Evolutionary conservation across 2,329 filamentous ascomycete species (phyloP).

Genomic region (Dactylellina leptospora): DNA sequence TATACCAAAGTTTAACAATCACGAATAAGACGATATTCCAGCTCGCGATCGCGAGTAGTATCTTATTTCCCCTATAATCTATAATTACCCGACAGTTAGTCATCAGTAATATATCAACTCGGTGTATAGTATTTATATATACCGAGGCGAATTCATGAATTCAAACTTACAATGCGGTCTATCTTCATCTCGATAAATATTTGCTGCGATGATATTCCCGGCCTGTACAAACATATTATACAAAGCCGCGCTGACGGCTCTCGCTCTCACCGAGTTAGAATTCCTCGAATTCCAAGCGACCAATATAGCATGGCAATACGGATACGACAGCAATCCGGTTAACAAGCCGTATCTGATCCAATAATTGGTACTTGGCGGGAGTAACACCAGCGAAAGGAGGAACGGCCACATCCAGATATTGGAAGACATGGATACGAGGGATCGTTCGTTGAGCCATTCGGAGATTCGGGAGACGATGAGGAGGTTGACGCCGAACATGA

Average conservation of each 20-base stretch:
- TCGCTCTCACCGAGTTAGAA: slow-evolving; percentile 64
- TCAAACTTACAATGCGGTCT: slow-evolving; percentile 62
- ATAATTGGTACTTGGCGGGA: too few relatives aligned
- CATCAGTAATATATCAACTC: neutral
- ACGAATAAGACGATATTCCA: slow-evolving; percentile 65
- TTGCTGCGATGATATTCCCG: slow-evolving; percentile 62
- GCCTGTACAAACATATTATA: slow-evolving; percentile 65
- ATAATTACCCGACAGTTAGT: neutral
- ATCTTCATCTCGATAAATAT: slow-evolving; percentile 69
- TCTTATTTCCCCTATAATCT: slow-evolving; percentile 64
- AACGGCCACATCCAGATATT: too few relatives aligned
- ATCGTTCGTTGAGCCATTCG: too few relatives aligned
- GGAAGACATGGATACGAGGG: too few relatives aligned
- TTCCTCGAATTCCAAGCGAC: slow-evolving; percentile 65
- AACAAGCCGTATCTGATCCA: too few relatives aligned
- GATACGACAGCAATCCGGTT: slow-evolving; percentile 63
- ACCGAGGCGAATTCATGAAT: neutral
- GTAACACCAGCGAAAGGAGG: too few relatives aligned
- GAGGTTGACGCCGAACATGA: too few relatives aligned
- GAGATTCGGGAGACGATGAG: too few relatives aligned
- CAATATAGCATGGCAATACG: slow-evolving; percentile 65
- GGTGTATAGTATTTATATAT: neutral
- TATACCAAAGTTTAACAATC: slow-evolving; percentile 63
- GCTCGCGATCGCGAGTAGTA: slow-evolving; percentile 64
- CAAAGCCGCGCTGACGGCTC: slow-evolving; percentile 64